Percentiles rank a stretch among this genome's conserved stretches.
Conservation (phyloP, 2,329 filamentous ascomycete genomes). For the Dactylellina haptotyla region DNA sequence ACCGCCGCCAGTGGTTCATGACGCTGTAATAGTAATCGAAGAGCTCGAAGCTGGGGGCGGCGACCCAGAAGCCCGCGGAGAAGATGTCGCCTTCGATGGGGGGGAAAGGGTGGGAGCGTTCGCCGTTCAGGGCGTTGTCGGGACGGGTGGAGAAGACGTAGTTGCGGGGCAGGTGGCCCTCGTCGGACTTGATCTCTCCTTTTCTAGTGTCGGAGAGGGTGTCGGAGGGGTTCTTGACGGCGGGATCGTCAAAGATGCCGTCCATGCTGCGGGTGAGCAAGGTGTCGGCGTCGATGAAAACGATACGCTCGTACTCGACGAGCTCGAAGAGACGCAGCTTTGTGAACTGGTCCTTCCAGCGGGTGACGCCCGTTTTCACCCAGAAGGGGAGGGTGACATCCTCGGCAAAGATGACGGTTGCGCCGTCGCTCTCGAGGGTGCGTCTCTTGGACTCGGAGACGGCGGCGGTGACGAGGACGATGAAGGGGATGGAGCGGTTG, state of each 20-base stretch:
- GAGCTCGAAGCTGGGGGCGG: conserved; percentile 61
- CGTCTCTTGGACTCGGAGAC: conserved; percentile 59
- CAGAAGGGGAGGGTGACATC: conserved; percentile 60
- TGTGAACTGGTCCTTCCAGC: conserved; percentile 64
- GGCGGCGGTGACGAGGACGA: conserved; percentile 61
- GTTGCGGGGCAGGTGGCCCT: conserved; percentile 59
- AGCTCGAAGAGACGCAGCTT: conserved; percentile 63
- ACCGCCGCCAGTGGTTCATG: conserved; percentile 60
- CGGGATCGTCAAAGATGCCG: conserved; percentile 61
- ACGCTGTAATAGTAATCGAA: conserved; percentile 62
- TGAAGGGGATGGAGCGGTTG: conserved; percentile 60
- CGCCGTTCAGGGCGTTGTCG: conserved; percentile 60
- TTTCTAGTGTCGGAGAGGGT: conserved; percentile 53
- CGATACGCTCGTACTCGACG: conserved; percentile 62
- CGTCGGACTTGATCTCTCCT: conserved; percentile 57
- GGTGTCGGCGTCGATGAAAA: conserved; percentile 64
- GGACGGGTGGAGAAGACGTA: conserved; percentile 61
- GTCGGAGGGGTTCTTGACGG: conserved; percentile 52
- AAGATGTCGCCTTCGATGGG: conserved; percentile 60
- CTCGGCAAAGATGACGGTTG: conserved; percentile 61
- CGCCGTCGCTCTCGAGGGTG: conserved; percentile 61
- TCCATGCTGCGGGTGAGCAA: conserved; percentile 61
- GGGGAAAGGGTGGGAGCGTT: conserved; percentile 61
- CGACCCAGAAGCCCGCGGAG: conserved; percentile 63
- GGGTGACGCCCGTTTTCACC: conserved; percentile 60